phyloP scores from a whole-genome alignment of 371 early-diverging fungal genomes.

The Batrachochytrium dendrobatidis region DNA sequence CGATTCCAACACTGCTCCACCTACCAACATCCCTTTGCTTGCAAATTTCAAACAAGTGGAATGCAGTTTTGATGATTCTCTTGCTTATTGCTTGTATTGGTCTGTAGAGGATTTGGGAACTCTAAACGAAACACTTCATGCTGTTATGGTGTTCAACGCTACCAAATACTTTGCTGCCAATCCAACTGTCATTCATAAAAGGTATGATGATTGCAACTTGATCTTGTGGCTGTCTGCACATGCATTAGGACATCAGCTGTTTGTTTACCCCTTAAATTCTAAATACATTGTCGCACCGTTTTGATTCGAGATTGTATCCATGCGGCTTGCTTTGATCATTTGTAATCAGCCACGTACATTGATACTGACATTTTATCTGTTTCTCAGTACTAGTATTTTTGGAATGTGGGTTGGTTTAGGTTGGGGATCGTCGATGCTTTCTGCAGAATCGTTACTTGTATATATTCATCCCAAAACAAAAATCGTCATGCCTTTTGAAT shows the following conservation, averaged over 20 bases:
- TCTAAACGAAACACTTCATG: not conserved
- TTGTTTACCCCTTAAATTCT: no score
- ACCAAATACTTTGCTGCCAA: not conserved
- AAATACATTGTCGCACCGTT: no score
- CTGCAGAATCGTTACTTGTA: slow-evolving; percentile 14
- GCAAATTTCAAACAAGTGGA: not conserved
- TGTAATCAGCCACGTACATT: no score
- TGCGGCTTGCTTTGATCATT: no score
- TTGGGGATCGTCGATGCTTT: slow-evolving; percentile 19
- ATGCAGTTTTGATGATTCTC: not conserved
- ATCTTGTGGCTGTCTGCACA: no score
- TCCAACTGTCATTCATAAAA: not conserved
- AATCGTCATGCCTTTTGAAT: not conserved
- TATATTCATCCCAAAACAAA: slow-evolving; percentile 3
- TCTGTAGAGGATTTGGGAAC: not conserved
- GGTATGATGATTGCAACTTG: not conserved
- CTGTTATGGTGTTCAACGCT: slow-evolving; percentile 3
- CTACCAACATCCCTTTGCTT: not conserved
- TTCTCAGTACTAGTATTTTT: not conserved
- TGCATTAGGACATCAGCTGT: no score
- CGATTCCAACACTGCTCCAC: not conserved
- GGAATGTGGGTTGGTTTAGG: slow-evolving; percentile 19
- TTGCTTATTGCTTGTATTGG: slow-evolving; percentile 1
- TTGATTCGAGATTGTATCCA: slow-evolving; percentile 1
- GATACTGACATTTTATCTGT: no score